These are phyloP conservation scores for Lepidium sativum DNA, from an alignment of 345 rosid species.

Conservation along the genomic window DNA sequence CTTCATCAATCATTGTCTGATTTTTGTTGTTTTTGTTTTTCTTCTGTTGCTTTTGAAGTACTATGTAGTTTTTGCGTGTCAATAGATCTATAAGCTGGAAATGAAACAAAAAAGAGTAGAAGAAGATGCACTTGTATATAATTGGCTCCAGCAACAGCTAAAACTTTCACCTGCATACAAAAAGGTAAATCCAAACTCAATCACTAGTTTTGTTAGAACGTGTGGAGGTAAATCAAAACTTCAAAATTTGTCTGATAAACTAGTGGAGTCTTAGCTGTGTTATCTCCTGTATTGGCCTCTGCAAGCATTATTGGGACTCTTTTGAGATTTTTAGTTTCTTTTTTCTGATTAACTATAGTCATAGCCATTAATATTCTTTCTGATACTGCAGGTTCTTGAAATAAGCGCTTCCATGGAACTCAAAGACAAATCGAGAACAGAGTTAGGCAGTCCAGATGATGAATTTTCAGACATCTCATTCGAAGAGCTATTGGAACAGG, in stretches of 20 bases:
- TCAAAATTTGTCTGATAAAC: not conserved
- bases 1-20: conserved; percentile 12
- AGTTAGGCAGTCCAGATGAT: conserved; percentile 38
- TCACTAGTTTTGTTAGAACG: not conserved
- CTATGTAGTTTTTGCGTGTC: conserved; percentile 12
- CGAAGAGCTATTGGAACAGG: conserved; percentile 82
- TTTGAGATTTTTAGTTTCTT: not conserved
- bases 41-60: conserved; percentile 3
- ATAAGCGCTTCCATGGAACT: conserved; percentile 51
- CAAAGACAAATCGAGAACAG: conserved; percentile 38
- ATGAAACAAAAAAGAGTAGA: conserved; percentile 78
- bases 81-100: conserved; percentile 73
- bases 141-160: conserved; percentile 90
- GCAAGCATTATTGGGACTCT: not conserved
- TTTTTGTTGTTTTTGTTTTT: not conserved
- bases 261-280: not conserved
- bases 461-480: conserved; percentile 65
- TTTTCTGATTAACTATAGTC: not conserved
- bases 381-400: conserved; percentile 59
- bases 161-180: conserved; percentile 87
- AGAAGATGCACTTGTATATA: conserved; percentile 80
- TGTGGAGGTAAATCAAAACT: not conserved
- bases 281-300: not conserved
- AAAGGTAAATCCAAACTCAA: conserved; percentile 40
- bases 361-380: conserved; percentile 8